Evolutionary conservation across 148 eudicot species (phyloP).

Genomic region (Spergularia bocconei): DNA sequence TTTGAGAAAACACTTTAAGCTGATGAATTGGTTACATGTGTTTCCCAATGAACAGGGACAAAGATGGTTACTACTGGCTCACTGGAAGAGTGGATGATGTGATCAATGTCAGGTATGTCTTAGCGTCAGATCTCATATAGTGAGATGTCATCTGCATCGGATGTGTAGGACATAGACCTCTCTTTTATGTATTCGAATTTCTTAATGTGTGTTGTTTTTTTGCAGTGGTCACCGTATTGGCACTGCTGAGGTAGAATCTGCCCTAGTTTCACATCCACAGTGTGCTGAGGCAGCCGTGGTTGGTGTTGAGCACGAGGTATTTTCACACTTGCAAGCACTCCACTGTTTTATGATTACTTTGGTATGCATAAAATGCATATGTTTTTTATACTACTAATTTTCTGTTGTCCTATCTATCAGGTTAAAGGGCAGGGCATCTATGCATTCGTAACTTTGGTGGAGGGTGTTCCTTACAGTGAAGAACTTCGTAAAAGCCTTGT

Average conservation of each 20-base stretch:
- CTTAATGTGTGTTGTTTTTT: constrained; percentile 1
- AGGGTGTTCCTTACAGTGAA: constrained; percentile 89
- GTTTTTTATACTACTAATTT: neutral
- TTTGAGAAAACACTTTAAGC: no score
- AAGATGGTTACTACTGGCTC: constrained; percentile 97
- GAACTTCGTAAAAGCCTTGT: constrained; percentile 86
- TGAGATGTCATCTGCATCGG: neutral
- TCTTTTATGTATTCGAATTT: neutral
- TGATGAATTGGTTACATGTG: constrained; percentile 18
- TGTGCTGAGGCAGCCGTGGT: constrained; percentile 99
- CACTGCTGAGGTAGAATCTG: constrained; percentile 99
- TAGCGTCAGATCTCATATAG: neutral
- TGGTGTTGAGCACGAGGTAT: constrained; percentile 97
- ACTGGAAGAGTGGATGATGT: constrained; percentile 99
- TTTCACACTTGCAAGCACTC: neutral
- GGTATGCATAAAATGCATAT: neutral
- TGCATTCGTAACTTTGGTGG: constrained; percentile 91
- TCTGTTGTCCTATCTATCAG: constrained; percentile 30
- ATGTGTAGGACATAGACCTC: neutral
- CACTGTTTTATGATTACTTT: neutral
- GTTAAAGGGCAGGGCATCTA: constrained; percentile 97
- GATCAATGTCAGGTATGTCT: constrained; percentile 86
- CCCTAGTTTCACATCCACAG: constrained; percentile 91
- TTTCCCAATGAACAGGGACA: constrained; percentile 71
- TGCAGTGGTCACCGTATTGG: constrained; percentile 98